Evolutionary conservation across 129 eudicot genomes (phyloP), one percentile per base, ranked within the genome.

Genomic region (Mikania micrantha): DNA sequence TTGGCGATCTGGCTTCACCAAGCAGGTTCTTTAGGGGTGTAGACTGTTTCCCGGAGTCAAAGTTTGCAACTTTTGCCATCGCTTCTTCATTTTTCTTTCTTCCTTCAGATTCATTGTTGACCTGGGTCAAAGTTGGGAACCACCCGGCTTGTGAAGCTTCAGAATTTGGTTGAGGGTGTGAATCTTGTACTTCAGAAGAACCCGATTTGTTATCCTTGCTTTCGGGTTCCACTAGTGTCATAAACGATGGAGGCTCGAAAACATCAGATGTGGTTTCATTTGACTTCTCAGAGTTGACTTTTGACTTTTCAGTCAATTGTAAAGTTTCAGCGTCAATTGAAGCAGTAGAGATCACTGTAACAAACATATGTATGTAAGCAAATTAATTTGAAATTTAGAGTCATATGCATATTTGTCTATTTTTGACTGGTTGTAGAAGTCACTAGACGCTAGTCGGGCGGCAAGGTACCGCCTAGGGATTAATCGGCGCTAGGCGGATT

Each of bases 1-100:
- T 79, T 12, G 89, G 89, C 1, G 90, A 79, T 76, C 76, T 79
- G 8, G 84, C 88, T 59, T 88, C 96, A 36, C 82, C 87, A 0
- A 85, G 49, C 45, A 91, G 90, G 70, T 40, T 88, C 80, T 88
- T 91, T 66, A 88, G 69, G 2, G 90, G 83, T 9, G 73, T 67
- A 17, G 71, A 72, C 24, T 87, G 87, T 74, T 80, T 87, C 15
- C 72, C 84, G 0, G 85, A 13, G 78, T 80, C 79, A 95, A 87
- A 80, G 48, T 81, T 81, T n/a, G 90, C 83, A 10, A 85, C 95
- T 82, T 85, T 87, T 19, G 90, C 85, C 2, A 87, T 81, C 4
- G 72, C 80, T 73, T 87, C 97, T 49, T 87, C 93, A 4, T 83
- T 83, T 64, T 65, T 83, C 81, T 85, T 92, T 66, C 88, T 79